A percentile compares a stretch with the other conserved stretches of the same genome.
phyloP scores from a whole-genome alignment of 2,329 filamentous ascomycete species.

The Periconia digitata region DNA sequence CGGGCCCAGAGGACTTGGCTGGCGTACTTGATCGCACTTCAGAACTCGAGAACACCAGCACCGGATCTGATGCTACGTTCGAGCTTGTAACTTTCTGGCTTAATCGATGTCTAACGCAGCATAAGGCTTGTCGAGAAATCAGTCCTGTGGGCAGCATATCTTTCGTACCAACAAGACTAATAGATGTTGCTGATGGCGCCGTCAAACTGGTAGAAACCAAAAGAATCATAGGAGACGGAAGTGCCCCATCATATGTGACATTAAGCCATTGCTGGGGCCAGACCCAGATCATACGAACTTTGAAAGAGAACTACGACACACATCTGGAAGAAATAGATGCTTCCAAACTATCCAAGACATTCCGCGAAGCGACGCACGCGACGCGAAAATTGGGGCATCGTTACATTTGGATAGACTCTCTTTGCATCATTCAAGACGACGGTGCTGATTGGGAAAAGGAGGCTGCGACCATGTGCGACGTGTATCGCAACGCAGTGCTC shows the following conservation, averaged over 20 bases:
- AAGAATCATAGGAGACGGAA: not conserved
- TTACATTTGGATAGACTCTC: constrained; percentile 14
- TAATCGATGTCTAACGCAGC: constrained; percentile 11
- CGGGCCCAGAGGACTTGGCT: constrained; percentile 14
- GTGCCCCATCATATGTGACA: constrained; percentile 15
- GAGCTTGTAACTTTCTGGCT: constrained; percentile 23
- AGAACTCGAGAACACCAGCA: constrained; percentile 11
- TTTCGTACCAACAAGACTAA: constrained; percentile 21
- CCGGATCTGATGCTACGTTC: constrained; percentile 20
- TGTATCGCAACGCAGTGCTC: constrained; percentile 23
- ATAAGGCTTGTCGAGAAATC: constrained; percentile 12
- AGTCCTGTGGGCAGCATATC: not conserved
- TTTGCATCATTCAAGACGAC: constrained; percentile 8
- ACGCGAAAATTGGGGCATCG: constrained; percentile 3
- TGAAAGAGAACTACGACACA: constrained; percentile 14
- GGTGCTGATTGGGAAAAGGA: constrained; percentile 25
- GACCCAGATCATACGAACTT: constrained; percentile 20
- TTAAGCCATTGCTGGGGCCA: constrained; percentile 30
- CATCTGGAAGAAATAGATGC: constrained; percentile 12
- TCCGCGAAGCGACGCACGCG: constrained; percentile 10
- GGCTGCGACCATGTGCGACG: constrained; percentile 25
- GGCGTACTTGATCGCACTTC: constrained; percentile 7
- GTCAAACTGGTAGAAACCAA: constrained; percentile 15
- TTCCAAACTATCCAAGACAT: constrained; percentile 13
- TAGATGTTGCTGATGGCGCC: constrained; percentile 15